These are phyloP conservation scores for Fusarium chuoi DNA, from an alignment of 2,329 filamentous ascomycete species.

Conservation along the genomic window DNA sequence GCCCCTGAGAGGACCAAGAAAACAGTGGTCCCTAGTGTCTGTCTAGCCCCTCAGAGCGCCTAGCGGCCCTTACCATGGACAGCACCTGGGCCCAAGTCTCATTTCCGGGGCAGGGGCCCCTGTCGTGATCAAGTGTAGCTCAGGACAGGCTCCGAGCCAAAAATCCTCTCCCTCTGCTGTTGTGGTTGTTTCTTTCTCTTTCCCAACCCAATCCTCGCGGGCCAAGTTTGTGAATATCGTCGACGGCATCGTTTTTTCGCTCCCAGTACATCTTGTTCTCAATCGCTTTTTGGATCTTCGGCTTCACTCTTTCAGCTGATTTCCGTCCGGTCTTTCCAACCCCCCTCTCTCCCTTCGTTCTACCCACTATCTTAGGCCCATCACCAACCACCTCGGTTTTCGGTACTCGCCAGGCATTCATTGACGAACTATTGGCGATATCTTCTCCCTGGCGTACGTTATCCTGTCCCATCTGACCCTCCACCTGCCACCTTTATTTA, in stretches of 20 bases:
- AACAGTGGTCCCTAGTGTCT: conserved; percentile 30
- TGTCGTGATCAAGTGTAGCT: conserved; percentile 19
- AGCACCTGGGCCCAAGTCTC: conserved; percentile 30
- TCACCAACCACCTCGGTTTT: conserved; percentile 39
- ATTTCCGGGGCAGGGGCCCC: conserved; percentile 38
- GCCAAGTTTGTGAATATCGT: conserved; percentile 41
- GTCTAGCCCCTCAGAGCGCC: conserved; percentile 32
- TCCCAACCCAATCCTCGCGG: conserved; percentile 42
- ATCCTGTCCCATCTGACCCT: conserved; percentile 32
- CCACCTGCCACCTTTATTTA: conserved; percentile 36
- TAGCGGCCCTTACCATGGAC: conserved; percentile 23
- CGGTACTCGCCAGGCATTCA: conserved; percentile 37
- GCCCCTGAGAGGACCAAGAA: conserved; percentile 38
- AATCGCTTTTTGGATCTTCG: conserved; percentile 47
- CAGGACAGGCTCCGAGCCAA: conserved; percentile 26
- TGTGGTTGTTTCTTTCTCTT: conserved; percentile 26
- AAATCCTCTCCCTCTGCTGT: conserved; percentile 27
- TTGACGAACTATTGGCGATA: conserved; percentile 45
- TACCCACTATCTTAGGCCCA: conserved; percentile 23
- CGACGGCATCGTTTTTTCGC: conserved; percentile 41
- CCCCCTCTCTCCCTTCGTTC: conserved; percentile 36
- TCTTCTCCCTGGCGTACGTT: conserved; percentile 44
- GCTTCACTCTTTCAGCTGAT: conserved; percentile 57
- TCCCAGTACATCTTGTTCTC: conserved; percentile 42
- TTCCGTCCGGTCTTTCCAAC: conserved; percentile 52